Conservation (phyloP, 441 rosid genomes). For the Eutrema salsugineum region DNA sequence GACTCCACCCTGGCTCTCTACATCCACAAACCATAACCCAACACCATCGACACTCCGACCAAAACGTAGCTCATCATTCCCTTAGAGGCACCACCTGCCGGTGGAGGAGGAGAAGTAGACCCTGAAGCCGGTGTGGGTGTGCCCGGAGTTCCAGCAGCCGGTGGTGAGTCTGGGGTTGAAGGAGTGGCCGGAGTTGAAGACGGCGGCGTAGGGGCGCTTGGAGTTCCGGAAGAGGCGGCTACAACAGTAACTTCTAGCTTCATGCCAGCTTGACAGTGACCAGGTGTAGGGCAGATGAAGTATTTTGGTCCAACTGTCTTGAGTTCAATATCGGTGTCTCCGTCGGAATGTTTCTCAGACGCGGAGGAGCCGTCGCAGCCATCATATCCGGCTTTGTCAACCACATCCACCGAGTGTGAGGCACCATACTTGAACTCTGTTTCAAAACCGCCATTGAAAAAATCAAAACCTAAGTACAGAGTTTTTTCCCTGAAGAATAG, state of each 20-base stretch:
- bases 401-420: constrained; percentile 44
- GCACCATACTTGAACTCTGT: constrained; percentile 49
- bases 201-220: constrained; percentile 18
- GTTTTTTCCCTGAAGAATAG: neutral
- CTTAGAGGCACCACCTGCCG: constrained; percentile 22
- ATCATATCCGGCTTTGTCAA: constrained; percentile 37
- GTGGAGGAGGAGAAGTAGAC: constrained; percentile 29
- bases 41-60: constrained; percentile 37
- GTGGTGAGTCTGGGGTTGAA: constrained; percentile 14
- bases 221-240: constrained; percentile 32
- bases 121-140: constrained; percentile 20
- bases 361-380: constrained; percentile 35
- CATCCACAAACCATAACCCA: constrained; percentile 30
- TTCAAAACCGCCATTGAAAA: neutral
- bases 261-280: constrained; percentile 70
- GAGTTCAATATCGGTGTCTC: constrained; percentile 38
- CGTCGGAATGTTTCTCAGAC: constrained; percentile 22
- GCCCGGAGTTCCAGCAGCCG: constrained; percentile 10
- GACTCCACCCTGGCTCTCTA: constrained; percentile 73
- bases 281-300: constrained; percentile 50
- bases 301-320: constrained; percentile 34
- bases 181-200: constrained; percentile 23
- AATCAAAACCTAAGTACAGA: neutral
- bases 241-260: constrained; percentile 48
- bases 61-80: constrained; percentile 31